Evolutionary conservation across 2,329 filamentous ascomycete genomes (phyloP).

Genomic region (Xylariaceae sp.): DNA sequence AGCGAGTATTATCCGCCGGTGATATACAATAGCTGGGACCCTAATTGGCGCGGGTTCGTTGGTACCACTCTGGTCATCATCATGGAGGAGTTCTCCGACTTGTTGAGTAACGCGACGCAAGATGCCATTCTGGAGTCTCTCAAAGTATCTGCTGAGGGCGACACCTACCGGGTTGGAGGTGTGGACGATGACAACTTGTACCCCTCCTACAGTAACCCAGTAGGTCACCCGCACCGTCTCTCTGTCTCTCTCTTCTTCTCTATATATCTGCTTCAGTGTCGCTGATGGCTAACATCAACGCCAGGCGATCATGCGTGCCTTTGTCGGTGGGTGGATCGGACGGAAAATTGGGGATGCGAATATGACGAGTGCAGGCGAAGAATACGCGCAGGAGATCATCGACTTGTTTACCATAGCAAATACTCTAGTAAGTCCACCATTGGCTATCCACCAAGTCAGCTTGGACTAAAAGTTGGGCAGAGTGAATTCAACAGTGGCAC

Average conservation of each 20-base stretch:
- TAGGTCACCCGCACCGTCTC: too few relatives aligned
- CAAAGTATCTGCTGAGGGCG: constrained; percentile 51
- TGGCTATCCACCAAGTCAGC: too few relatives aligned
- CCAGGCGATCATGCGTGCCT: constrained; percentile 54
- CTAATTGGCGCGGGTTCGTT: constrained; percentile 62
- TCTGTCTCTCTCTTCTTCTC: too few relatives aligned
- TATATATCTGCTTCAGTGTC: too few relatives aligned
- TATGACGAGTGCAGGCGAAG: constrained; percentile 54
- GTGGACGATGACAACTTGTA: constrained; percentile 59
- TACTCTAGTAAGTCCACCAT: constrained; percentile 35
- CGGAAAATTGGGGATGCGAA: constrained; percentile 49
- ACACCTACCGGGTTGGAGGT: constrained; percentile 58
- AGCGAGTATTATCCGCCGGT: constrained; percentile 40
- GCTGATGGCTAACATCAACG: neutral
- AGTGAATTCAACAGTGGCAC: constrained; percentile 61
- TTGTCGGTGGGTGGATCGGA: constrained; percentile 56
- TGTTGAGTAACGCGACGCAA: constrained; percentile 34
- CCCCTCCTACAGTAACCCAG: constrained; percentile 56
- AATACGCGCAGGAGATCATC: constrained; percentile 51
- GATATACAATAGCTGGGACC: constrained; percentile 43
- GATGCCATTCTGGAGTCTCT: constrained; percentile 48
- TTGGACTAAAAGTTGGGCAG: neutral
- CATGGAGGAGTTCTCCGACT: constrained; percentile 52
- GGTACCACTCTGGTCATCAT: constrained; percentile 55
- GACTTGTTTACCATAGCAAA: constrained; percentile 50